Evolutionary conservation across 202 grass and related monocot genomes (phyloP).

Genomic region (Setaria italica): DNA sequence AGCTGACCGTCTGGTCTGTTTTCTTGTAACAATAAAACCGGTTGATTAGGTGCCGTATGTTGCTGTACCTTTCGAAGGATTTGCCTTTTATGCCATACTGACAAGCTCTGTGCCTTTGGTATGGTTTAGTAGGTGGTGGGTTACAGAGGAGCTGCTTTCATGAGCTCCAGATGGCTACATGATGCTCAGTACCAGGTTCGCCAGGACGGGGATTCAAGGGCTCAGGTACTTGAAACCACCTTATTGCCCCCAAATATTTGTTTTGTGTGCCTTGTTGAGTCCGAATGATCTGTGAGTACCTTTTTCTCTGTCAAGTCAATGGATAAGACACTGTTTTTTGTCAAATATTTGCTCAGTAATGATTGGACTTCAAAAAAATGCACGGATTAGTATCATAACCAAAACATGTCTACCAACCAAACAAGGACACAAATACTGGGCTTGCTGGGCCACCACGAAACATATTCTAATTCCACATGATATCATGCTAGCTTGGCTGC

Average conservation of each 20-base stretch:
- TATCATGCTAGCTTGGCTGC: background rate
- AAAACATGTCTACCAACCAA: background rate
- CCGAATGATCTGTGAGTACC: background rate
- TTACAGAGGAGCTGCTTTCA: constrained; percentile 62
- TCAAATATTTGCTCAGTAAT: background rate
- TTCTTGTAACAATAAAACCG: background rate
- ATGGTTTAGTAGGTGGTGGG: constrained; percentile 81
- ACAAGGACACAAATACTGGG: background rate
- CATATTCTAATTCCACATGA: background rate
- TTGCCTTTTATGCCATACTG: constrained; percentile 23
- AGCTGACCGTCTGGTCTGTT: background rate
- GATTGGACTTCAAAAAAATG: background rate
- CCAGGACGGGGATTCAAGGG: constrained; percentile 57
- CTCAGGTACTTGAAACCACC: constrained; percentile 54
- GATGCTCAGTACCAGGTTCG: constrained; percentile 67
- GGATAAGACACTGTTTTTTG: background rate
- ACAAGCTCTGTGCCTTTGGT: constrained; percentile 45
- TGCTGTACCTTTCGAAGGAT: background rate
- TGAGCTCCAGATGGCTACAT: constrained; percentile 65
- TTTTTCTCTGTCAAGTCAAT: background rate
- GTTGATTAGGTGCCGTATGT: background rate
- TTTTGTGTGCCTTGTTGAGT: background rate
- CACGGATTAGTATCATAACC: constrained; percentile 1
- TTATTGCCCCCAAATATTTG: background rate
- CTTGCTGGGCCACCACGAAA: background rate